Base-by-base conservation (phyloP, 1,139 yeast genomes). In the Yamadazyma triangularis region DNA sequence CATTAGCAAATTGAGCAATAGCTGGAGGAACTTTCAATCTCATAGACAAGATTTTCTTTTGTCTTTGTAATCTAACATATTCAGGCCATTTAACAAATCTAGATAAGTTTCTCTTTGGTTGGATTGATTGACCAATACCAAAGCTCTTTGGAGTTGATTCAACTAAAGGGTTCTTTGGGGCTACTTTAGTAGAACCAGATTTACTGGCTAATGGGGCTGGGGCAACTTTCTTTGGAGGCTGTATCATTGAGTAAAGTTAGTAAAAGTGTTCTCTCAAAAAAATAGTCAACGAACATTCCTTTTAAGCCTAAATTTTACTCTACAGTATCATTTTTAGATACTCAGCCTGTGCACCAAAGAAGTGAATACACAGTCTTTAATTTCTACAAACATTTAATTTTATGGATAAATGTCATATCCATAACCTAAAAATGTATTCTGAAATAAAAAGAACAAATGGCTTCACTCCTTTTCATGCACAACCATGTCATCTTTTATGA, bases 21-120 rank as follows among this genome's bases (percentile, higher is more conserved):
- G 97, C 84, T 59, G 98, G 98, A 51, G 98, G 98, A 60, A 89
- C 97, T 83, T 89, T 89, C 64, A 89, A 80, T 81, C 98, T 88
- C 68, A 88, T 67, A 56, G 83, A 75, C 66, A 89, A 78, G 60
- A 89, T 84, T 78, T 89, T 89, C 85, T 81, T 89, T 77, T 91
- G 97, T 79, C 97, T 87, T 51, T 57, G 62, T 44, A 63, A 74
- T 75, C 94, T 85, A 53, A 87, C 89, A 68, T 87, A 86, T 70
- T 82, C 89, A 64, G 97, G 97, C 96, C 97, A 89, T 73, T 84
- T 89, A 61, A 89, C 96, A 66, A 84, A 88, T 72, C 96, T 86
- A 47, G 93, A 73, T 60, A 89, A 79, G 85, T 89, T 84, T 74
- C 93, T 82, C 78, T 82, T 86, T 73, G 96, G 96, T 70, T 89